A percentile compares a stretch with the other conserved stretches of the same genome.
phyloP scores from a whole-genome alignment of 2,329 filamentous ascomycete species.

The Coniochaeta ligniaria region DNA sequence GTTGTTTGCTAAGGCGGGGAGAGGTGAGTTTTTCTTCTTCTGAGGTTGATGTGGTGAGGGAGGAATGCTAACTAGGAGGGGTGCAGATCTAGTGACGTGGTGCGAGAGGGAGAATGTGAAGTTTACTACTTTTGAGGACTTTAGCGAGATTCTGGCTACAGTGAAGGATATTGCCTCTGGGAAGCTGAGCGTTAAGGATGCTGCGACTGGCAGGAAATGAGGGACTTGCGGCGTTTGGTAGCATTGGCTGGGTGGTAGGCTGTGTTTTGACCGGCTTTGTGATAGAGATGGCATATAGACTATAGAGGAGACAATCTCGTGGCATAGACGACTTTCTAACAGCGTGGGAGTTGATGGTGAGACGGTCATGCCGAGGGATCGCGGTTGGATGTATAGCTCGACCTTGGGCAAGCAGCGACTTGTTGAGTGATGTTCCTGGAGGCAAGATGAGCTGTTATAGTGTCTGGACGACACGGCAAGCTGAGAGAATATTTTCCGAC shows the following conservation, averaged over 20 bases:
- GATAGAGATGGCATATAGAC: background rate
- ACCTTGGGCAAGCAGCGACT: background rate
- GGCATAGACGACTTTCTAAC: background rate
- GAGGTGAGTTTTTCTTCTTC: constrained; percentile 53
- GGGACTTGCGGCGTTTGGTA: background rate
- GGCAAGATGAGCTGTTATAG: background rate
- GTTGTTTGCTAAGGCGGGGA: constrained; percentile 86
- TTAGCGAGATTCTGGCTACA: constrained; percentile 44
- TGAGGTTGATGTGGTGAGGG: background rate
- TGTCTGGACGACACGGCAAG: background rate
- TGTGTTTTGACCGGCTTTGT: background rate
- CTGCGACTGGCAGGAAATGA: constrained; percentile 15
- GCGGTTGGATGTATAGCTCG: background rate
- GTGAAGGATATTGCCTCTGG: constrained; percentile 16
- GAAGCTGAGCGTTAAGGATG: constrained; percentile 13
- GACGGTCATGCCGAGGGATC: no score
- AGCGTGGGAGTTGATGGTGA: background rate
- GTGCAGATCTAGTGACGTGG: constrained; percentile 72
- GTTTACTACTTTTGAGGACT: constrained; percentile 82
- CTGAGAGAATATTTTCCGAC: background rate
- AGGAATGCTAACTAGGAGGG: background rate
- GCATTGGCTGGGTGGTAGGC: background rate
- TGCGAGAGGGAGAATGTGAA: constrained; percentile 79
- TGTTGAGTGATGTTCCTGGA: background rate
- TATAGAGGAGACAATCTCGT: background rate